phyloP scores from a whole-genome alignment of 495 filamentous ascomycete genomes.

The Neurospora tetraspora region DNA sequence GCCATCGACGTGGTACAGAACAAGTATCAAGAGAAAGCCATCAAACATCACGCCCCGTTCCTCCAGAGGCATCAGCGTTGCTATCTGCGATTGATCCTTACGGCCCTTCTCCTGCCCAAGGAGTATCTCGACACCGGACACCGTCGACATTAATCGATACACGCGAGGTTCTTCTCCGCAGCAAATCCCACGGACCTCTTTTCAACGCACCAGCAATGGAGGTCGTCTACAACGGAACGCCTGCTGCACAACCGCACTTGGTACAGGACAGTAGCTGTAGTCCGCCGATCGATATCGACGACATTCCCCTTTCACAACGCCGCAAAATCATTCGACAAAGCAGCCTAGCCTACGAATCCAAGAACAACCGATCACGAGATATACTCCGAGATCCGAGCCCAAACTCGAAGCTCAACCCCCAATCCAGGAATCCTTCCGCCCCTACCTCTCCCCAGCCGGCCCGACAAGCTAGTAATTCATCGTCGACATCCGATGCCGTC shows the following conservation, averaged over 20 bases:
- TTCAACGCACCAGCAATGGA: conserved; percentile 18
- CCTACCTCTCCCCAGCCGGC: conserved; percentile 50
- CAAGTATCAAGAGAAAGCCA: background rate
- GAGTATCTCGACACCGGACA: conserved; percentile 26
- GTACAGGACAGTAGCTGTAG: conserved; percentile 12
- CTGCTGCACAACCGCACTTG: conserved; percentile 5
- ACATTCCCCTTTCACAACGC: conserved; percentile 67
- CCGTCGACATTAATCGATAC: conserved; percentile 49
- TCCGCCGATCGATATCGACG: conserved; percentile 40
- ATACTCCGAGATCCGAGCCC: conserved; percentile 7
- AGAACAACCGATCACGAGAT: background rate
- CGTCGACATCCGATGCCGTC: conserved; percentile 26
- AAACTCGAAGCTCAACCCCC: conserved; percentile 5
- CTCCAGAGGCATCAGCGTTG: conserved; percentile 5
- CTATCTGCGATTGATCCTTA: conserved; percentile 8
- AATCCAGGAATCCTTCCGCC: conserved; percentile 23
- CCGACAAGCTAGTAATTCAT: conserved; percentile 25
- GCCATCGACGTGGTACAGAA: background rate
- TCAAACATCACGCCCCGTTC: background rate
- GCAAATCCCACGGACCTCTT: conserved; percentile 25
- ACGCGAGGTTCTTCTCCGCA: conserved; percentile 50
- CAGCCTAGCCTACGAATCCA: conserved; percentile 10
- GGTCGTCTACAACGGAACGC: conserved; percentile 9
- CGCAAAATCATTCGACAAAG: conserved; percentile 42
- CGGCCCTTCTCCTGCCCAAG: conserved; percentile 19